These are phyloP conservation scores for Talaromyces sp. DNA, from an alignment of 2,329 filamentous ascomycete species.

Conservation along the genomic window DNA sequence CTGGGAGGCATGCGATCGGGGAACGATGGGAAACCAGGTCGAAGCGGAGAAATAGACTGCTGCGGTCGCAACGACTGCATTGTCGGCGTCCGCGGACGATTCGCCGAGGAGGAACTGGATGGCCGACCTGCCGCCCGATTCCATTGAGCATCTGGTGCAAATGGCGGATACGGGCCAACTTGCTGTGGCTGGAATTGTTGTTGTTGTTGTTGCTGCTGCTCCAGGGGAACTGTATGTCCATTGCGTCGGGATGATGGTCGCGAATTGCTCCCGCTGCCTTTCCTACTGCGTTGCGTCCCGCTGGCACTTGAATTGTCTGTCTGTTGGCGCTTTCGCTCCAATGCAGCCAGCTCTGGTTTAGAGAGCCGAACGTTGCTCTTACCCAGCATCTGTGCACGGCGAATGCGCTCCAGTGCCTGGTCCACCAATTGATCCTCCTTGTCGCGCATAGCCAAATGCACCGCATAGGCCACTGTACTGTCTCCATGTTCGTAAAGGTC, in stretches of 20 bases:
- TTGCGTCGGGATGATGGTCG: conserved; percentile 26
- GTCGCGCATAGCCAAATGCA: conserved; percentile 61
- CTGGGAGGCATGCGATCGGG: conserved; percentile 41
- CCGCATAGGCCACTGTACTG: conserved; percentile 47
- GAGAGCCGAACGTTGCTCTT: conserved; percentile 78
- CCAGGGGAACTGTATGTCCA: conserved; percentile 8
- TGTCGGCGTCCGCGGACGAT: conserved; percentile 49
- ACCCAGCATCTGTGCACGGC: conserved; percentile 73
- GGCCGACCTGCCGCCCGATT: conserved; percentile 48
- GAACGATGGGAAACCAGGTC: conserved; percentile 36
- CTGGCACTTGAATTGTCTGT: conserved; percentile 36
- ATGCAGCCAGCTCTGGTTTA: conserved; percentile 76
- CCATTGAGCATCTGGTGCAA: conserved; percentile 49
- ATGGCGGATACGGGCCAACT: conserved; percentile 35
- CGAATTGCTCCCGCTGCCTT: conserved; percentile 24
- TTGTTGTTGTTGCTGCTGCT: conserved; percentile 8
- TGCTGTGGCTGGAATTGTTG: background rate
- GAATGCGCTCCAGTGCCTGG: conserved; percentile 77
- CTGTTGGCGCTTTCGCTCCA: conserved; percentile 69
- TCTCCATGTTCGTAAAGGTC: conserved; percentile 57
- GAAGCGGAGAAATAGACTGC: conserved; percentile 36
- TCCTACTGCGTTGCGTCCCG: conserved; percentile 17
- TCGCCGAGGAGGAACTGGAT: conserved; percentile 39
- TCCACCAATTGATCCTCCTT: conserved; percentile 77
- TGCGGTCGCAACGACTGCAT: conserved; percentile 42